Base-by-base conservation (phyloP, 306 rosid genomes). In the Carpinus fangiana region DNA sequence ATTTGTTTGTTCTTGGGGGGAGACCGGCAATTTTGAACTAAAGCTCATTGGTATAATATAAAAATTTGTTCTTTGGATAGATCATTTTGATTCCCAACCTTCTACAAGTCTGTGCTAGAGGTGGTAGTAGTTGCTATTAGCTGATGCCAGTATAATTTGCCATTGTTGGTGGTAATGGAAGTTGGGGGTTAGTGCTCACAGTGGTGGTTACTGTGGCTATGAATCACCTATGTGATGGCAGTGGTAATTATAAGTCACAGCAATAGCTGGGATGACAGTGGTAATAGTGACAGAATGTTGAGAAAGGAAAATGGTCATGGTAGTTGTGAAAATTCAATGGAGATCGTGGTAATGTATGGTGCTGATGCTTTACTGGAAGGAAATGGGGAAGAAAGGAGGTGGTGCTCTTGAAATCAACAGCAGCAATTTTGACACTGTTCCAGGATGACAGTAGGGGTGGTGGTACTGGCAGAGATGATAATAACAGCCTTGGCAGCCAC, bases 371-470 rank as follows among this genome's bases (percentile, higher is more conserved):
- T 34, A 38, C 26, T 0, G 71, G 36, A 34, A 36, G 71, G 50
- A 36, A 60, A 60, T 60, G 67, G 26, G 67, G 67, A 26, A 64
- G 68, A 14, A 62, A 62, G 71, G 71, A 18, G 23, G 23, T 65
- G 71, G 26, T 65, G 36, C 48, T 1, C 0, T 48, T 36, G 50
- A 38, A 36, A 36, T 65, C 48, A 31, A 65, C 70, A 9, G 20
- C 48, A 65, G 3, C 13, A 65, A 65, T 36, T 36, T 17, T 36
- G 16, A 20, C 18, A 31, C 5, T 31, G 69, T 31, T 13, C 10
- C 18, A 62, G 69, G 20, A 62, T 28, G 43, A 62, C 20, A 13
- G 69, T 45, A 64, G 43, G 69, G 18, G 11, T 0, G 8, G n/a
- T 64, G 46, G 70, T 17, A 9, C 20, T 65, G 13, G 20, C 38